phyloP scores from a whole-genome alignment of 371 early-diverging fungal species.

The Nosema muscidifuracis region DNA sequence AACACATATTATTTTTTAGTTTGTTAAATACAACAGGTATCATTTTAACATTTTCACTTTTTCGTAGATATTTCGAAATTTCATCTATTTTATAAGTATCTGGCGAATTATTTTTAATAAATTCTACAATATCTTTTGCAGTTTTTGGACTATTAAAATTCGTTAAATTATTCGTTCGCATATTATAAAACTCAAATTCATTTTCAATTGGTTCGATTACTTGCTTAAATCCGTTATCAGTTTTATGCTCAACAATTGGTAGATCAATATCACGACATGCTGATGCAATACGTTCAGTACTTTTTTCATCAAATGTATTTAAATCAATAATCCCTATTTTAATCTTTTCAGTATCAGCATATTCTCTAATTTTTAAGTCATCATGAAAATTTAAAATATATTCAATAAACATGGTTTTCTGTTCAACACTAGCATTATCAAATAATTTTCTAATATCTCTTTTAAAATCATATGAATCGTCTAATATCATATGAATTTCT shows the following conservation, averaged over 20 bases:
- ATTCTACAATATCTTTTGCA: constrained; percentile 9
- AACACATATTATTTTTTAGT: constrained; percentile 14
- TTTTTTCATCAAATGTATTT: neutral
- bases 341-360: neutral
- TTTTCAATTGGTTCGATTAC: constrained; percentile 7
- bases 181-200: constrained; percentile 21
- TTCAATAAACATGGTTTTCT: constrained; percentile 11
- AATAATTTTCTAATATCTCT: neutral
- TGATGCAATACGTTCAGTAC: neutral
- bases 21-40: constrained; percentile 7
- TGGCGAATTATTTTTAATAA: constrained; percentile 1
- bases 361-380: neutral
- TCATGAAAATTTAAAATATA: constrained; percentile 13
- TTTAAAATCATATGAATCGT: neutral
- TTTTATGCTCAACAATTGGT: neutral
- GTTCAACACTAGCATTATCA: neutral
- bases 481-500: neutral
- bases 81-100: constrained; percentile 22
- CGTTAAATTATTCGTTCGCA: neutral
- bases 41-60: constrained; percentile 10
- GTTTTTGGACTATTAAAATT: neutral
- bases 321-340: neutral
- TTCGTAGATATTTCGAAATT: neutral
- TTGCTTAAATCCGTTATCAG: neutral
- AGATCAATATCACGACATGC: constrained; percentile 1